Evolutionary conservation across 768 basidiomycete species (phyloP).

Genomic region (Phylloporus sp.): DNA sequence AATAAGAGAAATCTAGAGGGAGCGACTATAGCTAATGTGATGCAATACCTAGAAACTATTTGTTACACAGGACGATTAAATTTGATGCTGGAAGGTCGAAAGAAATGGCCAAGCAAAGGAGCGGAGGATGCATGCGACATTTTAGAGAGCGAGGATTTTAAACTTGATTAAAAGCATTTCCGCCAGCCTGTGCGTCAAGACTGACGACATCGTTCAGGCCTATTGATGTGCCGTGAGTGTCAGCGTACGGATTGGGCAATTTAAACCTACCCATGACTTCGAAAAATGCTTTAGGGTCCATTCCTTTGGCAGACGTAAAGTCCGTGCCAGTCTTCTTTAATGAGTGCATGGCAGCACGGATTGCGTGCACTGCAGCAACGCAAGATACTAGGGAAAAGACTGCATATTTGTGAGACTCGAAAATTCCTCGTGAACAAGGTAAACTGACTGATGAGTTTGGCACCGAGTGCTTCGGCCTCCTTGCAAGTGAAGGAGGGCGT

Average conservation of each 20-base stretch:
- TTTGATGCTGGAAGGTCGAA: background rate
- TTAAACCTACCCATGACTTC: conserved; percentile 61
- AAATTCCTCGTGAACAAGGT: background rate
- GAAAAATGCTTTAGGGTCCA: conserved; percentile 78
- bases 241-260: background rate
- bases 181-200: conserved; percentile 56
- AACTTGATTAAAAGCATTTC: conserved; percentile 52
- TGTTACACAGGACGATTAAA: conserved; percentile 19
- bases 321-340: conserved; percentile 78
- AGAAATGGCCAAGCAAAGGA: no score
- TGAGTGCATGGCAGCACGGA: conserved; percentile 71
- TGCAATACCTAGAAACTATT: conserved; percentile 15
- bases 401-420: conserved; percentile 21
- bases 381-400: conserved; percentile 76
- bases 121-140: background rate
- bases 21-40: conserved; percentile 15
- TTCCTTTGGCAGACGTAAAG: conserved; percentile 54
- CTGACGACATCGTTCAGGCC: conserved; percentile 52
- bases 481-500: conserved; percentile 70
- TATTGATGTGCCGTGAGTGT: conserved; percentile 13
- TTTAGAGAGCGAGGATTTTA: conserved; percentile 24
- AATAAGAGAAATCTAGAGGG: conserved; percentile 15
- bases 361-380: conserved; percentile 73
- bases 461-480: conserved; percentile 66
- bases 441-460: conserved; percentile 71